Base-by-base conservation (phyloP, 768 basidiomycete genomes). In the Mycena metata region DNA sequence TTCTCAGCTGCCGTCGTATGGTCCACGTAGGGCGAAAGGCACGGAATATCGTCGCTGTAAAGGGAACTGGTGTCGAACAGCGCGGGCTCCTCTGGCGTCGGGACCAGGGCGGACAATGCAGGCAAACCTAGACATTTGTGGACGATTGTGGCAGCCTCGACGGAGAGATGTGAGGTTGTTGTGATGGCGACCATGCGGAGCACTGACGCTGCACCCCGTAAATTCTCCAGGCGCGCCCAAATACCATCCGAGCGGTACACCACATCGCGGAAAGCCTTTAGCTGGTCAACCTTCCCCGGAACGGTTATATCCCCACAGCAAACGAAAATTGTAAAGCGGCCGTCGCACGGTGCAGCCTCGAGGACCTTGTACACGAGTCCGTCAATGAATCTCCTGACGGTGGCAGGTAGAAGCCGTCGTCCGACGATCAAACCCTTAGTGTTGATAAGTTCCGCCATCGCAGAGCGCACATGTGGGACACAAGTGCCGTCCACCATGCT, bases 291-390 rank as follows among this genome's bases (percentile, higher is more conserved):
- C 11, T 16, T 60, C 2, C 59, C 59, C 3, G 35, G 36, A 5
- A n/a, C 36, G 8, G 21, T 39, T 1, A 67, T 3, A 21, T 67
- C 66, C 24, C 66, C 66, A 24, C 60, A 9, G 36, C 66, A 67
- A 13, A 67, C 15, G 36, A 67, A 67, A 36, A 67, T 47, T 11
- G 66, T 56, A 36, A 67, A 67, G n/a, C 43, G 50, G 10, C 66
- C 59, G 21, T 67, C 59, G 43, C 41, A 67, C 13, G 59, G 66
- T 1, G 50, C 59, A 3, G 51, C 65, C 24, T 67, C 66, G 10
- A 67, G 36, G 23, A 67, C 47, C 36, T 17, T 46, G 12, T 1
- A 21, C 1, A 36, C 5, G 19, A 35, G 6, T 2, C 66, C 59
- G n/a, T 67, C 66, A 36, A 43, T 60, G 33, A 19, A 60, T 42